Percentiles rank a stretch among this genome's conserved stretches.
phyloP scores from a whole-genome alignment of 2,329 filamentous ascomycete genomes.

The Arthrocladium fulminans region DNA sequence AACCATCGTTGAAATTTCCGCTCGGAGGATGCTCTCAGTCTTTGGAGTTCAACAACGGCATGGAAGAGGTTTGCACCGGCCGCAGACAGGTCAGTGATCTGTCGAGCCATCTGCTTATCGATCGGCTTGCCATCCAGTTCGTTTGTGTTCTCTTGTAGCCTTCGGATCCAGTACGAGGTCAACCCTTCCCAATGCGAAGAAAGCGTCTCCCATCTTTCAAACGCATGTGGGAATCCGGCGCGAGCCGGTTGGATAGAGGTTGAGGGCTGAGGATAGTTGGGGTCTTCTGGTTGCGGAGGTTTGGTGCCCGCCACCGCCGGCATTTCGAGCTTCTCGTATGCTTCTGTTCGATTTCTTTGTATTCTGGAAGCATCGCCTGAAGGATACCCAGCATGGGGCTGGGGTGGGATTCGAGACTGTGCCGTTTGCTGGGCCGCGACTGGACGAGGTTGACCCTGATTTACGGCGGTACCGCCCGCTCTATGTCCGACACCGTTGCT shows the following conservation, averaged over 20 bases:
- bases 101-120: constrained; percentile 78
- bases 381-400: constrained; percentile 18
- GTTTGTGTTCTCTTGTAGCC: constrained; percentile 80
- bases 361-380: constrained; percentile 10
- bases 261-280: constrained; percentile 1
- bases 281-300: constrained; percentile 26
- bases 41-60: constrained; percentile 90
- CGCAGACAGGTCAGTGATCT: constrained; percentile 94
- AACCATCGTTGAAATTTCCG: constrained; percentile 99
- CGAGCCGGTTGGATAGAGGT: constrained; percentile 1
- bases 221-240: constrained; percentile 68
- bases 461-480: constrained; percentile 10
- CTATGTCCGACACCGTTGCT: constrained; percentile 6
- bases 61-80: constrained; percentile 96
- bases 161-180: constrained; percentile 93
- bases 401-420: constrained; percentile 12
- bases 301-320: constrained; percentile 15
- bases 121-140: constrained; percentile 75
- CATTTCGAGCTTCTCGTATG: constrained; percentile 20
- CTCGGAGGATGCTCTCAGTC: constrained; percentile 86
- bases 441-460: constrained; percentile 15
- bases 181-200: constrained; percentile 98
- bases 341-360: constrained; percentile 22
- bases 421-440: constrained; percentile 22
- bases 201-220: constrained; percentile 92